Percentiles rank a stretch among this genome's conserved stretches.
Evolutionary conservation across 2,329 filamentous ascomycete genomes (phyloP).

Genomic region (Simplicillium aogashimaense): DNA sequence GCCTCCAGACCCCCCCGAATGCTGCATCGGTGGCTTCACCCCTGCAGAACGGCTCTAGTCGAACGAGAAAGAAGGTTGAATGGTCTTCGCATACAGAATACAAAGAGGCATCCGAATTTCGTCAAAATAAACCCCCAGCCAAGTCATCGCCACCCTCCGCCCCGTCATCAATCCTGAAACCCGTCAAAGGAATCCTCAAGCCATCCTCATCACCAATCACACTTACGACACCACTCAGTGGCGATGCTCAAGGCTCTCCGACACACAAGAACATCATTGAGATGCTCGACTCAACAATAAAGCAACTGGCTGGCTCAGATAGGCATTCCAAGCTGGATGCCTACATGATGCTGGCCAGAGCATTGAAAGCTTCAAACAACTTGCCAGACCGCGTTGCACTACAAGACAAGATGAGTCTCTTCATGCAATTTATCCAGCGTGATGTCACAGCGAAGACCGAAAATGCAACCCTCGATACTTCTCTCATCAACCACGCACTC

Average conservation of each 20-base stretch:
- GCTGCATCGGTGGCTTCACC: conserved; percentile 31
- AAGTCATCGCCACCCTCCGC: conserved; percentile 30
- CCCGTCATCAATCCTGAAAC: conserved; percentile 29
- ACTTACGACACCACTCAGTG: conserved; percentile 27
- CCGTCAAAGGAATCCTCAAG: conserved; percentile 69
- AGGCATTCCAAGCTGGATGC: conserved; percentile 70
- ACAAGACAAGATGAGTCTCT: conserved; percentile 62
- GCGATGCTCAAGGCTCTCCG: conserved; percentile 28
- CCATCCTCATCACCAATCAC: conserved; percentile 41
- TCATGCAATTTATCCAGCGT: conserved; percentile 75
- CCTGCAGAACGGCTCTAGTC: conserved; percentile 31
- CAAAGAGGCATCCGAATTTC: conserved; percentile 39
- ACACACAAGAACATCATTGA: conserved; percentile 51
- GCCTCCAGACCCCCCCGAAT: conserved; percentile 43
- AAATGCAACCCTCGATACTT: conserved; percentile 50
- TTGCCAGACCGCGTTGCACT: conserved; percentile 66
- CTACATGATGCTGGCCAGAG: conserved; percentile 69
- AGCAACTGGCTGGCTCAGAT: conserved; percentile 69
- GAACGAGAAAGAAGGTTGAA: conserved; percentile 43
- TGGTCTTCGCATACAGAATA: conserved; percentile 49
- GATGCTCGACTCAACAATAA: conserved; percentile 78
- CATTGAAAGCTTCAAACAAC: conserved; percentile 72
- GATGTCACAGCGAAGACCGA: conserved; percentile 59
- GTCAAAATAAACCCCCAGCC: conserved; percentile 23
- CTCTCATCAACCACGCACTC: conserved; percentile 67